Conservation (phyloP, 495 filamentous ascomycete species). For the Penicillium longicatenatum region DNA sequence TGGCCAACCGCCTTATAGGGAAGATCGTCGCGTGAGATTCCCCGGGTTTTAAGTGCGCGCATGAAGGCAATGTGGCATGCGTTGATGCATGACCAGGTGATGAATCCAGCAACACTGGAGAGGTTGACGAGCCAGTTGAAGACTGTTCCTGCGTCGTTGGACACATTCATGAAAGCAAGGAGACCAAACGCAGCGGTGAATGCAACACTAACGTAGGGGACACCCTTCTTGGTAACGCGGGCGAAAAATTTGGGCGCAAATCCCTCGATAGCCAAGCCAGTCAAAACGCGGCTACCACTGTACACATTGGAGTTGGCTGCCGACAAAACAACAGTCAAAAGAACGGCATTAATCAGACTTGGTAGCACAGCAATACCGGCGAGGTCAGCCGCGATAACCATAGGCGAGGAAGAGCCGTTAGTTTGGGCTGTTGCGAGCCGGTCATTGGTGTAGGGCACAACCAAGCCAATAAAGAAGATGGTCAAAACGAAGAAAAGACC, state of each 20-base stretch:
- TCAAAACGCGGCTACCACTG: conserved; percentile 64
- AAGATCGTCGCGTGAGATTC: conserved; percentile 48
- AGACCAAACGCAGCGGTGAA: conserved; percentile 51
- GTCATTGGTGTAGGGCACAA: conserved; percentile 52
- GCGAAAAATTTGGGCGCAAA: conserved; percentile 59
- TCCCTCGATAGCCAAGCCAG: conserved; percentile 59
- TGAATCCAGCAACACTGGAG: conserved; percentile 60
- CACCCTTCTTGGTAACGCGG: conserved; percentile 46
- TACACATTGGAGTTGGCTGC: conserved; percentile 80
- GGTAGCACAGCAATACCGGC: conserved; percentile 67
- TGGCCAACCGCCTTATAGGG: conserved; percentile 53
- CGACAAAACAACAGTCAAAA: conserved; percentile 67
- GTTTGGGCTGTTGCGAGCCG: conserved; percentile 34
- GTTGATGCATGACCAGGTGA: conserved; percentile 62
- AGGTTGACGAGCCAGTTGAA: conserved; percentile 62
- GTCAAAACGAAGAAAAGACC: conserved; percentile 65
- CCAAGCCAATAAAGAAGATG: conserved; percentile 68
- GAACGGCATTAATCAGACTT: conserved; percentile 75
- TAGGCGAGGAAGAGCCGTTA: conserved; percentile 64
- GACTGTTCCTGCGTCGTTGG: conserved; percentile 35
- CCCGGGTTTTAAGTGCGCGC: conserved; percentile 50
- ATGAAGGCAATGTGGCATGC: conserved; percentile 60
- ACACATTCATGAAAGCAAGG: conserved; percentile 52
- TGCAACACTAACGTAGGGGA: conserved; percentile 50
- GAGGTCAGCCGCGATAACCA: conserved; percentile 61